These are phyloP conservation scores for Neurospora sp. DNA, from an alignment of 495 filamentous ascomycete species.

Conservation along the genomic window DNA sequence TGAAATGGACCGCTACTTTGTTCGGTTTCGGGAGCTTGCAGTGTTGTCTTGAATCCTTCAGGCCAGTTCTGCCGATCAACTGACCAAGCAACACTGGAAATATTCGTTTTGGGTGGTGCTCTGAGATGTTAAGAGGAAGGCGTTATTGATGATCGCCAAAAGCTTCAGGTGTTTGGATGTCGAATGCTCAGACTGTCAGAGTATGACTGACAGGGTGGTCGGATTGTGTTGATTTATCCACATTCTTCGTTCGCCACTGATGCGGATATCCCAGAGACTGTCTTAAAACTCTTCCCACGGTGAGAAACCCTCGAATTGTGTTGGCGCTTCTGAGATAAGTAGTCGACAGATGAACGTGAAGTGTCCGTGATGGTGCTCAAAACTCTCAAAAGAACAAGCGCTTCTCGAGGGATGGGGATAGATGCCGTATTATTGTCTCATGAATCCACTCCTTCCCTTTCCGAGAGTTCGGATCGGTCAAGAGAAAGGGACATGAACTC, in stretches of 20 bases:
- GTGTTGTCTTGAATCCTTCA: not conserved
- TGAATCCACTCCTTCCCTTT: not conserved
- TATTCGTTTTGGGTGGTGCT: not conserved
- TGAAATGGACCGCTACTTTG: not conserved
- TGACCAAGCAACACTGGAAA: not conserved
- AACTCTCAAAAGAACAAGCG: not conserved
- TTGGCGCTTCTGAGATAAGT: not conserved
- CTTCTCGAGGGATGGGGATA: not conserved
- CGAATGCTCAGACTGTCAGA: too few relatives aligned
- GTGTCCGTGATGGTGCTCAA: not conserved
- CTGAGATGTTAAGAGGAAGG: not conserved
- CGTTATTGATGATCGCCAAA: not conserved
- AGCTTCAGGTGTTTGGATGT: not conserved
- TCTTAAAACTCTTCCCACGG: not conserved
- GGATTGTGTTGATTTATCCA: not conserved
- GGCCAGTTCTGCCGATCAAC: not conserved
- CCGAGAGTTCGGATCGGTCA: not conserved
- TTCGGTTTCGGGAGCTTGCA: not conserved
- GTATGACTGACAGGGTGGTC: too few relatives aligned
- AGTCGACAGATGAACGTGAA: not conserved
- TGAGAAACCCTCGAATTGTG: not conserved
- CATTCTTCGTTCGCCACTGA: not conserved
- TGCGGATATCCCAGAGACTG: not conserved
- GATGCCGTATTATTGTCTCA: not conserved
- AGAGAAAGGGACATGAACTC: not conserved